Evolutionary conservation across 2,329 filamentous ascomycete genomes (phyloP).

Genomic region (Fusarium denticulatum): DNA sequence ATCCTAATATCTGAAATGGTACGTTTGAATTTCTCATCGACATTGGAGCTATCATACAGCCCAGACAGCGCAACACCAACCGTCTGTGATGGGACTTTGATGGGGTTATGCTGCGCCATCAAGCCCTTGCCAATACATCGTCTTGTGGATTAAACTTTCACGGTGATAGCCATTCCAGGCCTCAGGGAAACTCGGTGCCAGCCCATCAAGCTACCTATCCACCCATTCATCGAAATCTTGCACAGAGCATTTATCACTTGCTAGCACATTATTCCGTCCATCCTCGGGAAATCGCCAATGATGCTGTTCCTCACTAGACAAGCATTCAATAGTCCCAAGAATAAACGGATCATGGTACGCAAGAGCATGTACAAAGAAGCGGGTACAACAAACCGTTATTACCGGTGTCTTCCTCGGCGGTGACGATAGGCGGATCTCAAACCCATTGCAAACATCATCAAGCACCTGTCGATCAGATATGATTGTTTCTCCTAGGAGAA

Average conservation of each 20-base stretch:
- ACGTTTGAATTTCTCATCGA: constrained; percentile 19
- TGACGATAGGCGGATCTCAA: constrained; percentile 18
- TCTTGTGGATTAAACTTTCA: constrained; percentile 33
- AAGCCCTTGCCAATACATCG: constrained; percentile 34
- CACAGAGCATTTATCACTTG: constrained; percentile 12
- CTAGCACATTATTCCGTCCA: constrained; percentile 12
- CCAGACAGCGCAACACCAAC: background rate
- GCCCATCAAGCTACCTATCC: constrained; percentile 4
- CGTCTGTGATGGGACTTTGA: constrained; percentile 14
- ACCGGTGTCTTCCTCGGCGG: constrained; percentile 4
- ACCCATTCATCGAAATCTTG: constrained; percentile 8
- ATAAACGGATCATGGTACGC: background rate
- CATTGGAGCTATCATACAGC: background rate
- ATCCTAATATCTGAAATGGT: constrained; percentile 12
- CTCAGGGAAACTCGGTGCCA: constrained; percentile 12
- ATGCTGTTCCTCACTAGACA: constrained; percentile 2
- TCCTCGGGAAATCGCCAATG: background rate
- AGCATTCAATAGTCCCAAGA: background rate
- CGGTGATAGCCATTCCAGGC: constrained; percentile 2
- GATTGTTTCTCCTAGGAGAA: constrained; percentile 37
- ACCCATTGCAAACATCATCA: constrained; percentile 38
- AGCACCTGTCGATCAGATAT: constrained; percentile 35
- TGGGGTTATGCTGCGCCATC: constrained; percentile 36
- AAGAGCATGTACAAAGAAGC: constrained; percentile 23
- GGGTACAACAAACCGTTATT: constrained; percentile 10